phyloP scores from a whole-genome alignment of 257 asterid genomes.

The Echites panduratus region DNA sequence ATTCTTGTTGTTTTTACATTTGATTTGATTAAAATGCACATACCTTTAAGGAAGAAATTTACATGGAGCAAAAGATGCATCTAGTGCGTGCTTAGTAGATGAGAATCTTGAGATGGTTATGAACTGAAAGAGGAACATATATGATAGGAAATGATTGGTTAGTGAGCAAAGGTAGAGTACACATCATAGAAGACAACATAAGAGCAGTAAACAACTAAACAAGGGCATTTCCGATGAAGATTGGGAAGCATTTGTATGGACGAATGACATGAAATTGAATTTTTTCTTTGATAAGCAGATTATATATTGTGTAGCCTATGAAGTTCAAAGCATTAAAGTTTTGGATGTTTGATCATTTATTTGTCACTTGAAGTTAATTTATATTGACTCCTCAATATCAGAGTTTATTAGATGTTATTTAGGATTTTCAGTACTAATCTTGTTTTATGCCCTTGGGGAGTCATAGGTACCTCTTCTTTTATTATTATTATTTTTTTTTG shows the following conservation, averaged over 20 bases:
- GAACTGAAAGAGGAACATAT: not conserved
- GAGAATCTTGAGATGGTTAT: not conserved
- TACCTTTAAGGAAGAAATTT: not conserved
- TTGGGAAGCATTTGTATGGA: not conserved
- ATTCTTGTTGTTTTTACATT: not conserved
- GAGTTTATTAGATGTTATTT: not conserved
- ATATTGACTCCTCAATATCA: not conserved
- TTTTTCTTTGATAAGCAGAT: not conserved
- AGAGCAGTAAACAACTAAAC: not conserved
- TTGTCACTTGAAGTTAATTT: not conserved
- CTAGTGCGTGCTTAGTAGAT: not conserved
- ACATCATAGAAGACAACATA: not conserved
- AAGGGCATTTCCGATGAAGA: not conserved
- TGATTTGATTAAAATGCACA: not conserved
- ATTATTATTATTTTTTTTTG: not conserved
- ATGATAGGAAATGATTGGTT: not conserved
- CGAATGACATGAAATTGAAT: not conserved
- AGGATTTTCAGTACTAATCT: not conserved
- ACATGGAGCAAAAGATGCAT: not conserved
- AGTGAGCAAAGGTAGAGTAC: not conserved
- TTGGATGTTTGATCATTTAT: not conserved
- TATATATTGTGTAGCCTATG: not conserved
- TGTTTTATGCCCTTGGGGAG: not conserved
- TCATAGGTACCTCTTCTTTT: not conserved
- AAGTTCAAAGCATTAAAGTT: not conserved